Percentiles rank a stretch among this genome's conserved stretches.
Evolutionary conservation across 352 stramenopile species (phyloP).

Genomic region (Phytophthora nicotianae): DNA sequence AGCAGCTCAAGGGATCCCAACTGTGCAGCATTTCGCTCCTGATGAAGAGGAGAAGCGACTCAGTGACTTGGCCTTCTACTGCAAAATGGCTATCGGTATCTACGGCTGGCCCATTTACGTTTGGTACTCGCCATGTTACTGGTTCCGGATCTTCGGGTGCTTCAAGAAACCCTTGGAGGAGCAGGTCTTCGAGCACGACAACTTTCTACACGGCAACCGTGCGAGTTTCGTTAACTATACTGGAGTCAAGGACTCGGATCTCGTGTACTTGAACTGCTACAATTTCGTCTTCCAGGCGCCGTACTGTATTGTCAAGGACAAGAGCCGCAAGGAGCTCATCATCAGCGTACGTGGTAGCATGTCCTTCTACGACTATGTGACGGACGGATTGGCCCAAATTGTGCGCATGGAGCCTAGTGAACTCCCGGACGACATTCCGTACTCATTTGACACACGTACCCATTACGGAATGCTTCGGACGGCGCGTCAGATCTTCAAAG

Average conservation of each 20-base stretch:
- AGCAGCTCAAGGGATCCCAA: slow-evolving; percentile 29
- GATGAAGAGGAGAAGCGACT: slow-evolving; percentile 55
- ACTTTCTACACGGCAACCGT: slow-evolving; percentile 60
- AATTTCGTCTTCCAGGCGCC: slow-evolving; percentile 82
- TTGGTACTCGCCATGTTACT: slow-evolving; percentile 75
- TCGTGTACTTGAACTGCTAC: slow-evolving; percentile 83
- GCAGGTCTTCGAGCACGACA: slow-evolving; percentile 71
- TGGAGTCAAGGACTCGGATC: slow-evolving; percentile 51
- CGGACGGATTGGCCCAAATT: slow-evolving; percentile 70
- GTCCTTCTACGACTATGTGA: slow-evolving; percentile 83
- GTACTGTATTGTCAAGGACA: slow-evolving; percentile 79
- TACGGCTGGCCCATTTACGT: slow-evolving; percentile 84
- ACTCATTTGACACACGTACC: slow-evolving; percentile 51
- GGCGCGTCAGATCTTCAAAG: slow-evolving; percentile 60
- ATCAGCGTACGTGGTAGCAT: slow-evolving; percentile 77
- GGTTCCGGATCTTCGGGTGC: slow-evolving; percentile 72
- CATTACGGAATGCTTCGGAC: slow-evolving; percentile 81
- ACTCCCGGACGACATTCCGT: slow-evolving; percentile 55
- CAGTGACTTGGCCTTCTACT: slow-evolving; percentile 65
- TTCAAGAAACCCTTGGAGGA: slow-evolving; percentile 46
- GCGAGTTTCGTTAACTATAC: slow-evolving; percentile 78
- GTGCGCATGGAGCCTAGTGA: slow-evolving; percentile 64
- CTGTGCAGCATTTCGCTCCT: slow-evolving; percentile 38
- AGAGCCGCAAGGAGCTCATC: slow-evolving; percentile 65
- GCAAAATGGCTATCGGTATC: slow-evolving; percentile 70